Evolutionary conservation across 768 basidiomycete genomes (phyloP), one percentile per base, ranked within the genome.

Genomic region (Chiua virens): DNA sequence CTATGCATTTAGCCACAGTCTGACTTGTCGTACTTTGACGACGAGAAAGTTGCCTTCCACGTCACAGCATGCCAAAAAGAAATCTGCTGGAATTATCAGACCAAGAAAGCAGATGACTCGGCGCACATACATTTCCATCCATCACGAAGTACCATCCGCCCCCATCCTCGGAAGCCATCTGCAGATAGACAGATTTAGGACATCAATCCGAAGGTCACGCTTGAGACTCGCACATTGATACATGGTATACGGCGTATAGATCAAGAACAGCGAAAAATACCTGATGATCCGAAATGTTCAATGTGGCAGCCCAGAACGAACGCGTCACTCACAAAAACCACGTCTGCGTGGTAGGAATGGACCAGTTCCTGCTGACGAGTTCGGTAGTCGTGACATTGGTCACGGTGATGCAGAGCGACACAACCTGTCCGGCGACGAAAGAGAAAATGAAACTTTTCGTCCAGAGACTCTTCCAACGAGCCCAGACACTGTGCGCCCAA

Each of bases 21-120:
- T 18, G 28, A 42, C 28, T 15, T 1, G 23, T 18, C 64, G 34
- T 52, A 82, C 85, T 67, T 89, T 89, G 48, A 93, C 83, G 38
- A 88, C 92, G 53, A 92, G 71, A 63, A 90, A 94, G 65, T 94
- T 94, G 30, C 86, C 91, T 65, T 93, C 92, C 34, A 93, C 91
- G 62, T 94, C 91, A 66, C 82, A 88, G 25, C 76, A 79, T 21
- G 87, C 90, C 28, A 94, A 74, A 50, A 92, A 75, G 53, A 91
- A 68, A 66, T 94, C 91, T 92, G 59, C 2, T 18, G 30, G 39
- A 7, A 17, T 39, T 8, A 10, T 60, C 47, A 63, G 53, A 45
- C 20, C 3, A 32, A 47, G 30, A 38, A 42, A 18, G 36, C 4
- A 32, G 25, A 27, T 42, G 27, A 25, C 14, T 42, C 14, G 36